Evolutionary conservation across 2,329 filamentous ascomycete genomes (phyloP).

Genomic region (Alternaria longipes): DNA sequence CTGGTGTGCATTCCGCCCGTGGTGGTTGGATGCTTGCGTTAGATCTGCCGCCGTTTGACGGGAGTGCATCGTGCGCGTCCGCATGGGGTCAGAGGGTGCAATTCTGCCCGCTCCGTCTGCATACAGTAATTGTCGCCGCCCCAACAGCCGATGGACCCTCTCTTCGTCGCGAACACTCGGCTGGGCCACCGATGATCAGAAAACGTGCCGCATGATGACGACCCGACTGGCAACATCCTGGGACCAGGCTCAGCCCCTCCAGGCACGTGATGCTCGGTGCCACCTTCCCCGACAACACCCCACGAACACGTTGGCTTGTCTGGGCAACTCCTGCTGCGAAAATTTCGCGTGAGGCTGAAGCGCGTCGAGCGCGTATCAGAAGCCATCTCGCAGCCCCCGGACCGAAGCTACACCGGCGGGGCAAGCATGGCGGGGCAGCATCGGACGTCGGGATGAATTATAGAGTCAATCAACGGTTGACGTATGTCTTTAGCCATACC

Average conservation of each 20-base stretch:
- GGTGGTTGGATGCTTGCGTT: conserved; percentile 36
- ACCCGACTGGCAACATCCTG: background rate
- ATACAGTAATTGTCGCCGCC: conserved; percentile 44
- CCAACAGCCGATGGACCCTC: conserved; percentile 2
- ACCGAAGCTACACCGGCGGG: conserved; percentile 37
- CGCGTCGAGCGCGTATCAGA: conserved; percentile 24
- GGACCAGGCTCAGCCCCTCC: conserved; percentile 2
- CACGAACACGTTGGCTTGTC: conserved; percentile 20
- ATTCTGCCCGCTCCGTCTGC: conserved; percentile 20
- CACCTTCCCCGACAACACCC: conserved; percentile 28
- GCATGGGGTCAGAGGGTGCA: conserved; percentile 16
- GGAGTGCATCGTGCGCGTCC: conserved; percentile 24
- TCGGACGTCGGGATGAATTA: conserved; percentile 45
- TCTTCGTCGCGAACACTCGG: conserved; percentile 7
- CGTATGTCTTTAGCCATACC: conserved; percentile 18
- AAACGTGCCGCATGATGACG: conserved; percentile 33
- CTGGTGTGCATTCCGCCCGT: conserved; percentile 16
- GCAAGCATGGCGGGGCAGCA: conserved; percentile 32
- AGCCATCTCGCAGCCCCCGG: conserved; percentile 17
- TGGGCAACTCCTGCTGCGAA: conserved; percentile 21
- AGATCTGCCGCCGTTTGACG: conserved; percentile 25
- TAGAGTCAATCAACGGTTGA: conserved; percentile 44
- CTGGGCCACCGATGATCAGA: conserved; percentile 23
- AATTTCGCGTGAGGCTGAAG: conserved; percentile 18
- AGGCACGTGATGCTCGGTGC: conserved; percentile 34